Percentiles rank a stretch among this genome's conserved stretches.
phyloP scores from a whole-genome alignment of 129 eudicot species.

The Smallanthus sonchifolius region DNA sequence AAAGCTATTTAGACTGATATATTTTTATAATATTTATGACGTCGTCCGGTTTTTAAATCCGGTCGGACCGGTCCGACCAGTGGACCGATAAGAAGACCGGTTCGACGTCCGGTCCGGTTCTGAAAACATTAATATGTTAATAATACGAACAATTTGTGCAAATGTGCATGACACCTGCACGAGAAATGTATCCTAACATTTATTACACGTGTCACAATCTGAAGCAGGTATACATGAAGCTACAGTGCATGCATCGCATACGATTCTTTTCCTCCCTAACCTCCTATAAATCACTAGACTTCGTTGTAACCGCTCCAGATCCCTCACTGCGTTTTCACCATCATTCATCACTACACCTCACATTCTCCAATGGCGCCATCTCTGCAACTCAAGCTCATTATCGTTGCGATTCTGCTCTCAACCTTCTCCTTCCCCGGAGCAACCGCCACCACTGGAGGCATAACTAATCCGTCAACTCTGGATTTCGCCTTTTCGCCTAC shows the following conservation, averaged over 20 bases:
- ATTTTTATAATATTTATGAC: too few species aligned
- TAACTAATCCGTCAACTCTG: slow-evolving; percentile 3
- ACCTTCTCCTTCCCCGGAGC: slow-evolving; percentile 35
- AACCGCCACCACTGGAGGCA: slow-evolving; percentile 21
- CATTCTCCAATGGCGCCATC: slow-evolving; percentile 34
- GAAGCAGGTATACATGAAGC: neutral
- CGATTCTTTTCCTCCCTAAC: slow-evolving; percentile 6
- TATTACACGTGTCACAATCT: slow-evolving; percentile 18
- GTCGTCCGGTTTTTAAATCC: too few species aligned
- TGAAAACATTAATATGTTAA: too few species aligned
- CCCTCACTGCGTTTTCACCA: neutral
- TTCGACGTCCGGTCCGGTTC: too few species aligned
- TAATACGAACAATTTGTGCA: neutral
- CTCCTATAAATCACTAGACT: slow-evolving; percentile 12
- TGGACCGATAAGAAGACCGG: too few species aligned
- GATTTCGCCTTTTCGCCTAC: slow-evolving; percentile 29
- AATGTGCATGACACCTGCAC: neutral
- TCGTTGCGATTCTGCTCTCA: slow-evolving; percentile 33
- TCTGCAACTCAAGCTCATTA: slow-evolving; percentile 29
- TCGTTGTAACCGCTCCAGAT: slow-evolving; percentile 13
- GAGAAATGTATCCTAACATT: neutral
- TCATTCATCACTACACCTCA: slow-evolving; percentile 1
- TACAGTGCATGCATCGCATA: neutral
- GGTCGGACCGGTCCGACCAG: too few species aligned
- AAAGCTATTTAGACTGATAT: too few species aligned